Percentiles rank a stretch among this genome's conserved stretches.
Evolutionary conservation across 1,284 basidiomycete genomes (phyloP).

Genomic region (Phellinidium pouzarii): DNA sequence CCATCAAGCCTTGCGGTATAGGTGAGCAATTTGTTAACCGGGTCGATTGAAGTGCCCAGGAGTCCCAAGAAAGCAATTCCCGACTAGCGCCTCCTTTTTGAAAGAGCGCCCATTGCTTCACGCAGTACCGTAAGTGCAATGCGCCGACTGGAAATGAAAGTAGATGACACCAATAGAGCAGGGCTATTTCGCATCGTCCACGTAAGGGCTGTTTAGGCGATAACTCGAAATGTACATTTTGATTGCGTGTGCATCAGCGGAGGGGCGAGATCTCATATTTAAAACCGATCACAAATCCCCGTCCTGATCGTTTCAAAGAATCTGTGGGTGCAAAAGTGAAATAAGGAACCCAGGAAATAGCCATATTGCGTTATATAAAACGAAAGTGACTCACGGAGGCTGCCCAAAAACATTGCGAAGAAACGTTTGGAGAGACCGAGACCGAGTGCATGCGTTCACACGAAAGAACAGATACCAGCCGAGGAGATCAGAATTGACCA

Average conservation of each 20-base stretch:
- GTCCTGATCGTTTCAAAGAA: not conserved
- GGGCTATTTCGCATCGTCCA: not conserved
- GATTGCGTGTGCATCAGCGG: not conserved
- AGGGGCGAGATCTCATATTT: too few relatives aligned
- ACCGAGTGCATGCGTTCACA: too few relatives aligned
- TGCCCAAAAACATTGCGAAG: too few relatives aligned
- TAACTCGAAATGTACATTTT: constrained; percentile 1
- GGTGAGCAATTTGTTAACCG: too few relatives aligned
- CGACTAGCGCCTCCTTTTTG: too few relatives aligned
- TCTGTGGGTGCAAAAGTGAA: not conserved
- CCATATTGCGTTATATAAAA: not conserved
- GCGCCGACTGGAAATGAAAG: not conserved
- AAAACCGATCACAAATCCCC: not conserved
- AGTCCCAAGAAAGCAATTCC: not conserved
- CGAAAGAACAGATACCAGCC: too few relatives aligned
- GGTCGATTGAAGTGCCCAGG: not conserved
- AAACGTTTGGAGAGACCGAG: too few relatives aligned
- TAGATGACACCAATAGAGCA: not conserved
- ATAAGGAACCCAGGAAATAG: not conserved
- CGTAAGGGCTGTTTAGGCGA: not conserved
- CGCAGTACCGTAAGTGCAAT: not conserved
- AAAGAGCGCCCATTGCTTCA: too few relatives aligned
- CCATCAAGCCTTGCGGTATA: not conserved
- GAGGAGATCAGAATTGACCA: too few relatives aligned
- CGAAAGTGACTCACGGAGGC: not conserved